Base-by-base conservation (phyloP, 2,329 filamentous ascomycete species). In the Verticillium nubilum region DNA sequence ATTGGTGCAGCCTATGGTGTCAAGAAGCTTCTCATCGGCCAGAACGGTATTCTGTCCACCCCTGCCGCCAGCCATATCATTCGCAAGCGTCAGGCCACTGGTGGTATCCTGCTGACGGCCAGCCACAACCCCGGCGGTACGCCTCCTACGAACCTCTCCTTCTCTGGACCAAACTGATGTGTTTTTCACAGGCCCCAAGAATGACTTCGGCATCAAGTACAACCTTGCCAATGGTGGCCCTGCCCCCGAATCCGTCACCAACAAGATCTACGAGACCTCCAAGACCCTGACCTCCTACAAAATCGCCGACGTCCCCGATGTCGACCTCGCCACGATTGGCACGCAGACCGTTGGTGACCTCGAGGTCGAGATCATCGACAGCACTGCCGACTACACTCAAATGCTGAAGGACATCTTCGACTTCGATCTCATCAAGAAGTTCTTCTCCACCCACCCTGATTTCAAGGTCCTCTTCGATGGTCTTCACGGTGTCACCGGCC, bases 151-250 rank as follows among this genome's bases (percentile, higher is more conserved):
- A 50, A 50, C 50, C 29, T 27, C n/a, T 29, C 17, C 17, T 25
- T 19, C 25, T 28, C 13, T 59, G 60, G 58, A 66, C 35, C 9
- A 50, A 50, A 26, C 59, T 28, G 6, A 53, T 19, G 42, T 12
- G 6, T 50, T 19, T n/a, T 19, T 23, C 28, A 5, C 67, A 96
- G 92, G 93, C 57, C 95, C 95, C 63, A 89, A 86, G 68, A 90
- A 95, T 74, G 95, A 99, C 78, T 99, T 99, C 70, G 95, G 95
- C 68, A 99, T 99, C 87, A 99, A 99, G 82, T 99, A 99, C 86
- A 99, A 99, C 83, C 83, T 99, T 61, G 83, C 92, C 74, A 98
- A 99, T 72, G 95, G 95, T 69, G 95, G 93, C 59, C 95, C 95
- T 52, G 95, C 95, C 59, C 95, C 95, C 61, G 95, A 99, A 77